Evolutionary conservation across 1,284 basidiomycete species (phyloP), one percentile per base, ranked within the genome.

Genomic region (Porodaedalea pini): DNA sequence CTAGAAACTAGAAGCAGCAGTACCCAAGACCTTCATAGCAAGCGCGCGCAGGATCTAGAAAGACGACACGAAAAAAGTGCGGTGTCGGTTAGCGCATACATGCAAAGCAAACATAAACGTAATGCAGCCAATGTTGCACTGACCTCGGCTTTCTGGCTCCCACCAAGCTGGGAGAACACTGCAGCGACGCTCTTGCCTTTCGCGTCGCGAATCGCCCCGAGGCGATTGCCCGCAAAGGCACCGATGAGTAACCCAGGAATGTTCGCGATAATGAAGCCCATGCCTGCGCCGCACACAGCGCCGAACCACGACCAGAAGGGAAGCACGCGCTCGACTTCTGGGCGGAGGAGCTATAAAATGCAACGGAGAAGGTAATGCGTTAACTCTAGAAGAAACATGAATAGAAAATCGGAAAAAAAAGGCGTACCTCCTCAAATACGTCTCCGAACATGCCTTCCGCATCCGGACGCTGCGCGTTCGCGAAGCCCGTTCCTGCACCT

Each of bases 101-200:
- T 25, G n/a, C n/a, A 6, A 34, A 15, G 27, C 25, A 47, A n/a
- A 29, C 3, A 31, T 17, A 31, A 17, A 15, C 8, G 15, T 29
- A 21, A 4, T 4, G 15, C 55, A 54, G 49, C 21, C 50, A 25
- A 57, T 37, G 43, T 39, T 47, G 36, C 13, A 65, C 78, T 57
- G 63, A 91, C 92, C 82, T 94, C 89, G 36, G 94, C 92, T 69
- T 92, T 94, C 77, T 96, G 90, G 52, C 76, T 76, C 2, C 84
- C 81, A 15, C 85, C 87, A 11, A 98, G 78, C 27, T 88, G 79
- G 48, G 79, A 75, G 71, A 99, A 99, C n/a, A 98, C 96, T 17
- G 88, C 79, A 8, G 90, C 92, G 21, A 97, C 93, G 61, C 86
- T 88, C 78, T 92, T 93, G 15, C 88, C 94, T 74, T 96, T 96